phyloP scores from a whole-genome alignment of 164 flowering plant species.

The Annona squamosa region DNA sequence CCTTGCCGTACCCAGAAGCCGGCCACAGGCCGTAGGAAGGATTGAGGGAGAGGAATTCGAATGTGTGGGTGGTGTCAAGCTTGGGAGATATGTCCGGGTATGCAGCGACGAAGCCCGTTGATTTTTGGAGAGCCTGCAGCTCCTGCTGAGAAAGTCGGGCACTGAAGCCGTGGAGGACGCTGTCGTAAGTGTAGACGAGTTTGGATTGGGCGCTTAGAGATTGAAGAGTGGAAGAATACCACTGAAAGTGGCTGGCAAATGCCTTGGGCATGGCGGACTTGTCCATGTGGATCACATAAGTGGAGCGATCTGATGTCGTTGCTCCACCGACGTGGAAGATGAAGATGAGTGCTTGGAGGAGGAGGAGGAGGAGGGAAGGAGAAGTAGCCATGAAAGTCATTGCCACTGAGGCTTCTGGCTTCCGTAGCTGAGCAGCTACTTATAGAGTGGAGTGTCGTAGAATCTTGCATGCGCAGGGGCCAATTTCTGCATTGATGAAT shows the following conservation, averaged over 20 bases:
- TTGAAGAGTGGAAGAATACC: slow-evolving; percentile 33
- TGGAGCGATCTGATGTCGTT: slow-evolving; percentile 11
- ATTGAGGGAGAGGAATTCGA: slow-evolving; percentile 40
- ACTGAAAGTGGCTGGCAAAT: slow-evolving; percentile 28
- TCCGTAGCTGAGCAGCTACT: too few relatives aligned
- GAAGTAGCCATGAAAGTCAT: slow-evolving; percentile 7
- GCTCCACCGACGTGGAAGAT: background rate
- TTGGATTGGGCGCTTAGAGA: slow-evolving; percentile 19
- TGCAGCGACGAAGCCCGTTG: slow-evolving; percentile 32
- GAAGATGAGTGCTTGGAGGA: slow-evolving; percentile 7
- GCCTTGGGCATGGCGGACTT: slow-evolving; percentile 40
- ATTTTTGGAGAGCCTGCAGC: slow-evolving; percentile 18
- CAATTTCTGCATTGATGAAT: too few relatives aligned
- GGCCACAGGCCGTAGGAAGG: slow-evolving; percentile 40
- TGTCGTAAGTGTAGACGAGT: slow-evolving; percentile 33
- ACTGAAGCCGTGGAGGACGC: slow-evolving; percentile 45
- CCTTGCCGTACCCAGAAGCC: slow-evolving; percentile 41
- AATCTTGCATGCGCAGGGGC: too few relatives aligned
- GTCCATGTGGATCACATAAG: slow-evolving; percentile 58
- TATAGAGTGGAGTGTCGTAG: too few relatives aligned
- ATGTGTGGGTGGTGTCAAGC: slow-evolving; percentile 50
- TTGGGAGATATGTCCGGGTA: slow-evolving; percentile 22
- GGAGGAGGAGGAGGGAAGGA: slow-evolving; percentile 9
- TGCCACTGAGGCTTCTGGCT: too few relatives aligned
- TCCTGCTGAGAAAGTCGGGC: slow-evolving; percentile 15